phyloP scores from a whole-genome alignment of 805 yeast species.

The Metschnikowia corniflorae region DNA sequence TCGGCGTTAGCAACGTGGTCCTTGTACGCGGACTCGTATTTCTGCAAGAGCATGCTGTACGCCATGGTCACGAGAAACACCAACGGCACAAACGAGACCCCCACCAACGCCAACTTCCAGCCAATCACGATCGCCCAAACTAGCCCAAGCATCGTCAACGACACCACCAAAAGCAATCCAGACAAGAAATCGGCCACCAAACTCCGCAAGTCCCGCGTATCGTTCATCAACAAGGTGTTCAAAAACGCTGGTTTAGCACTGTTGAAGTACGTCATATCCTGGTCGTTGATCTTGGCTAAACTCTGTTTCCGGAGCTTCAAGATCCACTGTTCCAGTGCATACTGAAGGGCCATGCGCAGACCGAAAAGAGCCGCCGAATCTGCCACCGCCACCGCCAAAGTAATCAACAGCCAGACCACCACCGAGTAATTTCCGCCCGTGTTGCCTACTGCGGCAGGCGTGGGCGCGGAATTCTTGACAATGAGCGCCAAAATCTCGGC shows the following conservation, averaged over 20 bases:
- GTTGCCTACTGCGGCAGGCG: too few species aligned
- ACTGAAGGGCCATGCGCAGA: constrained; percentile 48
- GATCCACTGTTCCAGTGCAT: constrained; percentile 69
- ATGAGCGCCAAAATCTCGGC: constrained; percentile 66
- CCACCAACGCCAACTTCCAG: constrained; percentile 85
- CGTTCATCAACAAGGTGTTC: constrained; percentile 71
- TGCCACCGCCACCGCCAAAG: constrained; percentile 58
- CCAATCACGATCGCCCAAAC: constrained; percentile 77
- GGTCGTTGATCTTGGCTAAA: constrained; percentile 48
- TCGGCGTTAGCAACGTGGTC: constrained; percentile 53
- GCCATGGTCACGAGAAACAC: constrained; percentile 48
- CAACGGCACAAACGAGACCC: constrained; percentile 69
- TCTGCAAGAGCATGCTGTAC: constrained; percentile 51
- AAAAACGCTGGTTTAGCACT: constrained; percentile 47
- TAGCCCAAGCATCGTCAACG: constrained; percentile 57
- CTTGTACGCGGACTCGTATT: constrained; percentile 60
- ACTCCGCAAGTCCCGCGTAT: constrained; percentile 69
- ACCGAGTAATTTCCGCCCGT: constrained; percentile 13
- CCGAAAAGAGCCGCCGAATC: constrained; percentile 59
- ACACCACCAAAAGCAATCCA: constrained; percentile 48
- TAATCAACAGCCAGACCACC: constrained; percentile 58
- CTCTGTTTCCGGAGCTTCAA: constrained; percentile 46
- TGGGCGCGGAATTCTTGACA: constrained; percentile 16
- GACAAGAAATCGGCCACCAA: constrained; percentile 62
- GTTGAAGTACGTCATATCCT: constrained; percentile 53